Conservation (phyloP, 768 basidiomycete species). For the Rhizopogon vesiculosus region DNA sequence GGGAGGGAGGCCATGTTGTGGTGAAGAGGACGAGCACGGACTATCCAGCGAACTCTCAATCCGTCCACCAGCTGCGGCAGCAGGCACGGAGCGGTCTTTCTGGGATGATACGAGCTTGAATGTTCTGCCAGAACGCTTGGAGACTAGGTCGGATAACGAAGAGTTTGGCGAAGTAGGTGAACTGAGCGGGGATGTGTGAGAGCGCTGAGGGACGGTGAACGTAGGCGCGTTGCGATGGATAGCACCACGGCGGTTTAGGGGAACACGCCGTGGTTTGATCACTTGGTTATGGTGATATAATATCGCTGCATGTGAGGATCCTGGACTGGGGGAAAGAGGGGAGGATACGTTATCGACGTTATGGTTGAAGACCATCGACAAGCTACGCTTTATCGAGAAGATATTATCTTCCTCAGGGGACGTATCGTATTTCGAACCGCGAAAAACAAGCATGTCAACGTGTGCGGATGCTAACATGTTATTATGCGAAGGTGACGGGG, state of each 20-base stretch:
- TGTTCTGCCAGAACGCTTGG: slow-evolving; percentile 14
- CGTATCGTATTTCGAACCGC: neutral
- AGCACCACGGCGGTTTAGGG: neutral
- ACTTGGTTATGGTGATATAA: neutral
- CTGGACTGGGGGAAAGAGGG: neutral
- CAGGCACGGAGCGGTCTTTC: slow-evolving; percentile 12
- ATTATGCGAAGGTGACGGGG: neutral
- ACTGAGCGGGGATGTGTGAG: slow-evolving; percentile 13
- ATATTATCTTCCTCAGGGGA: neutral
- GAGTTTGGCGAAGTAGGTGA: slow-evolving; percentile 8
- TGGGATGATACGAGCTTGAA: slow-evolving; percentile 12
- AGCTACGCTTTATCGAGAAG: neutral
- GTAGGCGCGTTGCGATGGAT: neutral
- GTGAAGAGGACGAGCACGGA: neutral
- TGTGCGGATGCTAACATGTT: neutral
- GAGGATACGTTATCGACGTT: neutral
- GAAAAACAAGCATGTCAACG: neutral
- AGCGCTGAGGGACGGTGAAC: slow-evolving; percentile 1
- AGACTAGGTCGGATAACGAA: slow-evolving; percentile 2
- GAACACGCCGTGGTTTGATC: neutral
- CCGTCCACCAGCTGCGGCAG: slow-evolving; percentile 2
- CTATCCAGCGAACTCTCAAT: neutral
- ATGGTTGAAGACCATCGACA: neutral
- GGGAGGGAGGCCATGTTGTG: slow-evolving; percentile 16
- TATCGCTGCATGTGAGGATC: neutral